Base-by-base conservation (phyloP, 495 filamentous ascomycete species). In the Apodospora peruviana region DNA sequence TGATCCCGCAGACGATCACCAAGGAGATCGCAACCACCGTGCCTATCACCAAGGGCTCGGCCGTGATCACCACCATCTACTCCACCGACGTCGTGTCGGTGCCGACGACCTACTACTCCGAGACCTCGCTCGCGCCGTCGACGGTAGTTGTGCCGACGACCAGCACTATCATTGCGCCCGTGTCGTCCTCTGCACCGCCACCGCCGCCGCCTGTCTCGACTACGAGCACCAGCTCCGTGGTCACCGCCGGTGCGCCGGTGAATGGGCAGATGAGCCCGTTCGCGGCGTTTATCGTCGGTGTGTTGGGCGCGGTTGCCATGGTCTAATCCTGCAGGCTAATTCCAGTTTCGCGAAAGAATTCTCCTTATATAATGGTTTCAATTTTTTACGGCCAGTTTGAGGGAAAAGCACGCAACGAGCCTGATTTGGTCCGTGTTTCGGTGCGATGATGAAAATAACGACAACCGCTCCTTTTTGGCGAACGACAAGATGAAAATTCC, bases 1-100 rank as follows among this genome's bases (percentile, higher is more conserved):
- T 62, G 2, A 34, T 72, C 20, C 68, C 68, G 1, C 55, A 65
- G 37, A 72, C 68, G 17, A 21, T 63, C 39, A 71, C 68, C 40
- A 60, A 57, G 39, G 48, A 66, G 41, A 54, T 68, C 10, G 67
- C 56, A 22, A 57, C 60, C 9, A 70, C 68, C 20, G 45, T 67
- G 37, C 59, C 52, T 14, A 52, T 67, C 37, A 62, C 68, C 34
- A 57, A 57, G 34, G 55, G 49, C 21, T 52, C 32, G 18, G 61
- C 55, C 50, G 50, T 67, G 43, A 67, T 60, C n/a, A 47, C 56
- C 16, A 64, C 63, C 39, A 45, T 52, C 35, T 58, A 60, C 49
- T 59, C 60, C n/a, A 63, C 58, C 24, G 56, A 60, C 40, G 39
- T 59, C 29, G 55, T 64, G 17, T 45, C 52, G 5, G 50, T 40